Base-by-base conservation (phyloP, 192 early-diverging fungal species). In the Entrophospora sp. region DNA sequence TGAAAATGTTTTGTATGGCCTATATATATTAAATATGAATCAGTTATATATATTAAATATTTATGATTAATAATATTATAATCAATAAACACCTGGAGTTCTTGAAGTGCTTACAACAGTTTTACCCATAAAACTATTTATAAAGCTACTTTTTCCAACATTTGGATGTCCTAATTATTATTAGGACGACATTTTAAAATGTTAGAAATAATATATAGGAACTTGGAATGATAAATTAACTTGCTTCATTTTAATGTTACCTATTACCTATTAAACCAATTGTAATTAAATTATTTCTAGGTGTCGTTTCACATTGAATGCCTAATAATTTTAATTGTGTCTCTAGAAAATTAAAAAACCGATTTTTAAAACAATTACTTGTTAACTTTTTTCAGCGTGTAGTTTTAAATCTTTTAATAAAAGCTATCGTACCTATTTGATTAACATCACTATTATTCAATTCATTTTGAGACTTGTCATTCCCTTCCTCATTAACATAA, bases 1-100 rank as follows among this genome's bases (percentile, higher is more conserved):
- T 98, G 95, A 74, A 98, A 98, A 70, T 96, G 94, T 65, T 98
- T 98, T 12, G 95, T 98, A 66, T 98, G 94, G 8, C 95, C 81
- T 74, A 14, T 43, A 44, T 22, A 43, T 20, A 42, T 30, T 28
- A 5, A 25, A 51, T 14, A 52, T 55, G 16, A 12, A 3, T 56
- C 5, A 30, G 14, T 18, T 13, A 22, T 28, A 10, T 25, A 32
- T 12, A 30, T 25, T 16, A 12, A 12, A 58, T 32, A 45, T 18
- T 22, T 36, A 35, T 14, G 13, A 22, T 20, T 65, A 61, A 22
- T 22, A 38, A 36, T 18, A 3, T 22, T 12, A 28, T 30, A 49
- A 59, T 35, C 8, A 28, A 20, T 37, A 25, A 53, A 71, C 10
- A 43, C 73, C 92, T 22, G 95, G 95, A 3, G 95, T 97, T 25